Percentiles rank a stretch among this genome's conserved stretches.
phyloP scores from a whole-genome alignment of 2,329 filamentous ascomycete genomes.

The Ophiostoma populinum region DNA sequence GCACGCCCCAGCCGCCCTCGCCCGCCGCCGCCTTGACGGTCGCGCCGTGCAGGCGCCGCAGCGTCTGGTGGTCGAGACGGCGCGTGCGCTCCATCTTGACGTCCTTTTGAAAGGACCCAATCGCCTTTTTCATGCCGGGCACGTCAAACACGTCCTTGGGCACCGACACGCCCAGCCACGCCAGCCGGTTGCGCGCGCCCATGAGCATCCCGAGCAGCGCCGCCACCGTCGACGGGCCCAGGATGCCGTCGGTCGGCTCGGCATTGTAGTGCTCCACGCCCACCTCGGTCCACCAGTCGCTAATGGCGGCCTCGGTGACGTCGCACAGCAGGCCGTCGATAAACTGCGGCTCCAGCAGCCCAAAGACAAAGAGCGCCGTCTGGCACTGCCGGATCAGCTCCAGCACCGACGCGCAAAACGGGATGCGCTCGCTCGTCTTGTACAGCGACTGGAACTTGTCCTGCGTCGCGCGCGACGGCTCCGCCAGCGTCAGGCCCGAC shows the following conservation, averaged over 20 bases:
- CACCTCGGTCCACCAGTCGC: conserved; percentile 92
- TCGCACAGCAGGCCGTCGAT: conserved; percentile 88
- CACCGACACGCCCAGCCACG: conserved; percentile 69
- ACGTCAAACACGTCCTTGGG: conserved; percentile 86
- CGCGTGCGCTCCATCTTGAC: conserved; percentile 65
- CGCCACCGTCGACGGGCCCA: conserved; percentile 82
- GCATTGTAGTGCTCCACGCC: conserved; percentile 83
- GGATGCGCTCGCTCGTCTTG: conserved; percentile 66
- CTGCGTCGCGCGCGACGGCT: conserved; percentile 64
- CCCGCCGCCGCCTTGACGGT: conserved; percentile 81
- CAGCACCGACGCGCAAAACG: conserved; percentile 60
- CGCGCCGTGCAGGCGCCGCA: conserved; percentile 62
- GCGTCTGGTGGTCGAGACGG: conserved; percentile 65
- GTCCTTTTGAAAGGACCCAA: conserved; percentile 77
- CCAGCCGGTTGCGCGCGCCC: conserved; percentile 76
- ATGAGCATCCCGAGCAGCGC: conserved; percentile 75
- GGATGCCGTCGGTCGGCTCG: conserved; percentile 79
- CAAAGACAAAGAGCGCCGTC: conserved; percentile 72
- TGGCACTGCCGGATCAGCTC: conserved; percentile 89
- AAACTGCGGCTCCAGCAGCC: conserved; percentile 72
- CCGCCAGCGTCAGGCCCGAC: conserved; percentile 63
- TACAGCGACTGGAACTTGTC: conserved; percentile 89
- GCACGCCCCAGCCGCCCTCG: conserved; percentile 81
- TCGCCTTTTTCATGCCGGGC: conserved; percentile 62
- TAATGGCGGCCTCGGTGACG: conserved; percentile 74